Evolutionary conservation across 2,329 filamentous ascomycete species (phyloP).

Genomic region (Elsinoe arachidis): DNA sequence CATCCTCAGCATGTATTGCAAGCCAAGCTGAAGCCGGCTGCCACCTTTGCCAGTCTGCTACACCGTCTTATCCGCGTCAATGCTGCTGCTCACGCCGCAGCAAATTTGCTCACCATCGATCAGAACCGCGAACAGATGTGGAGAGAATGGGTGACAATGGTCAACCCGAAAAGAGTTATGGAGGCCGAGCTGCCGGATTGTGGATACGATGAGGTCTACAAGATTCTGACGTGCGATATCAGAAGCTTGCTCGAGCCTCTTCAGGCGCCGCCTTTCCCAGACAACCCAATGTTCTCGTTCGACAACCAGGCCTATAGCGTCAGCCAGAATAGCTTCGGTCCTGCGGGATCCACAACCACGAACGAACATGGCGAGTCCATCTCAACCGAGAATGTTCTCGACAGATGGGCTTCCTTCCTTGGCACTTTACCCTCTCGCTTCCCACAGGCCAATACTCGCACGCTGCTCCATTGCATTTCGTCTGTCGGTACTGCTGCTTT

Average conservation of each 20-base stretch:
- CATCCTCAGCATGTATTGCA: constrained; percentile 78
- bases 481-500: constrained; percentile 67
- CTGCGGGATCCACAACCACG: constrained; percentile 14
- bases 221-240: constrained; percentile 52
- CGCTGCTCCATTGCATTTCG: constrained; percentile 69
- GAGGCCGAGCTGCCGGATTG: constrained; percentile 49
- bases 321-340: constrained; percentile 35
- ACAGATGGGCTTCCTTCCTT: constrained; percentile 69
- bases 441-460: constrained; percentile 61
- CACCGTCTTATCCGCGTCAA: constrained; percentile 87
- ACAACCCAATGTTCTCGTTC: constrained; percentile 28
- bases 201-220: constrained; percentile 48
- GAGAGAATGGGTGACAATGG: constrained; percentile 68
- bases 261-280: constrained; percentile 33
- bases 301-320: constrained; percentile 31
- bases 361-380: constrained; percentile 27
- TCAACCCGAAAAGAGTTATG: constrained; percentile 49
- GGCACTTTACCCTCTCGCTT: constrained; percentile 61
- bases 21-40: constrained; percentile 80
- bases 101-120: constrained; percentile 81
- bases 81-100: constrained; percentile 83
- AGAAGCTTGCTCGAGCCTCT: constrained; percentile 61
- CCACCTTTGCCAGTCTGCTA: constrained; percentile 77
- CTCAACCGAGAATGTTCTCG: constrained; percentile 56
- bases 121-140: constrained; percentile 94